Evolutionary conservation across 78 protist species (phyloP).

Genomic region (Cyanophora paradoxa): DNA sequence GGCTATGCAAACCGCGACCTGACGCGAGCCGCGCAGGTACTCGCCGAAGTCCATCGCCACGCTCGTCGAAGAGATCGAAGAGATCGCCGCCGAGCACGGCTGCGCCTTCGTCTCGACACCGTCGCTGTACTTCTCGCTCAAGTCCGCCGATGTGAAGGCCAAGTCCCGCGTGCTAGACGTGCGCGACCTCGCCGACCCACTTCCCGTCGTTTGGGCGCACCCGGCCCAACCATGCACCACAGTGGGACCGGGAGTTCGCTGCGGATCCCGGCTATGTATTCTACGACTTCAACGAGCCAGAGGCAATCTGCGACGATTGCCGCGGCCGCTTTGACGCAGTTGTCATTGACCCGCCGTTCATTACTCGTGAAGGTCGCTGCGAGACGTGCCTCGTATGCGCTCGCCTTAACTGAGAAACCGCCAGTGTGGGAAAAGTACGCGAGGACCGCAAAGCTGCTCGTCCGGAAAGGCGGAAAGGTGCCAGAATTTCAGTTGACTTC

Average conservation of each 20-base stretch:
- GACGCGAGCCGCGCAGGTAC: too few species aligned
- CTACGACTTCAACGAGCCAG: constrained; percentile 40
- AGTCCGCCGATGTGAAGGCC: not conserved
- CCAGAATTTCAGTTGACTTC: too few species aligned
- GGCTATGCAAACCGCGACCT: too few species aligned
- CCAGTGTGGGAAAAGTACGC: constrained; percentile 35
- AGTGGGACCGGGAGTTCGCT: too few species aligned
- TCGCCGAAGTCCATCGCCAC: not conserved
- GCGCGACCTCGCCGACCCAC: too few species aligned
- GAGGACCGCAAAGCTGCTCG: not conserved
- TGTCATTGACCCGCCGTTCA: constrained; percentile 54
- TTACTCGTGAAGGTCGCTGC: constrained; percentile 44
- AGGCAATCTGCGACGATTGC: not conserved
- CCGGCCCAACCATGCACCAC: too few species aligned
- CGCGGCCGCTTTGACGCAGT: not conserved
- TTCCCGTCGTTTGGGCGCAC: too few species aligned
- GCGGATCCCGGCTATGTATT: constrained; percentile 20
- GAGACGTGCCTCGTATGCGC: too few species aligned
- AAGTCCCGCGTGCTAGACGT: not conserved
- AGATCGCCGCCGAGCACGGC: not conserved
- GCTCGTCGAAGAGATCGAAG: not conserved
- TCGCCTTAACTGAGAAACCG: too few species aligned
- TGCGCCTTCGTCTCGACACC: not conserved
- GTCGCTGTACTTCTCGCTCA: not conserved
- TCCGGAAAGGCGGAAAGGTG: not conserved